Evolutionary conservation across 2,329 filamentous ascomycete species (phyloP).

Genomic region (Lecanicillium sp.): DNA sequence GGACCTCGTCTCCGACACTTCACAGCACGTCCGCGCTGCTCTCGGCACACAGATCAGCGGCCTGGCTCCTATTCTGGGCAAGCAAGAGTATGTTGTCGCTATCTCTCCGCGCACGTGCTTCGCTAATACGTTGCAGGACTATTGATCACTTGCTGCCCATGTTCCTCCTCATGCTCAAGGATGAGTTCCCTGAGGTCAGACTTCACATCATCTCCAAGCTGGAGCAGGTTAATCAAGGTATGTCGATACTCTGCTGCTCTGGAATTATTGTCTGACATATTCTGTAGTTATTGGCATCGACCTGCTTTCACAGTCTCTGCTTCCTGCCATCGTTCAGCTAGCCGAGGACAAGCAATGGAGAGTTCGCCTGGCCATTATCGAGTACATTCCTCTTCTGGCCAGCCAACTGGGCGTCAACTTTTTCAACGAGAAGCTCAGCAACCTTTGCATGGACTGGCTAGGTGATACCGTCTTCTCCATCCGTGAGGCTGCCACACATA

Average conservation of each 20-base stretch:
- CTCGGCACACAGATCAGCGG: conserved; percentile 96
- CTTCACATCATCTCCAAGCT: conserved; percentile 99
- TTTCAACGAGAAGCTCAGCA: conserved; percentile 95
- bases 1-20: conserved; percentile 90
- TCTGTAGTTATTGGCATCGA: conserved; percentile 94
- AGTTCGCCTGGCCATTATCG: conserved; percentile 94
- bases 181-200: conserved; percentile 95
- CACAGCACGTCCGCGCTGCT: conserved; percentile 92
- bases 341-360: conserved; percentile 99
- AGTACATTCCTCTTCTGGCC: conserved; percentile 95
- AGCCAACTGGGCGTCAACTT: conserved; percentile 95
- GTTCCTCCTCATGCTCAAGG: conserved; percentile 99
- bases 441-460: conserved; percentile 96
- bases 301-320: conserved; percentile 87
- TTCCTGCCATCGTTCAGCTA: conserved; percentile 93
- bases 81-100: conserved; percentile 77
- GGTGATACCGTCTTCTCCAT: conserved; percentile 99
- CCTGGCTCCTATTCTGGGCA: conserved; percentile 91
- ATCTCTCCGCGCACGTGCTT: not conserved
- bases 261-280: too few relatives aligned
- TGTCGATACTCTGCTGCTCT: conserved; percentile 18
- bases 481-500: conserved; percentile 92
- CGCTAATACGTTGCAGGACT: conserved; percentile 54
- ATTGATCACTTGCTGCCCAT: conserved; percentile 95
- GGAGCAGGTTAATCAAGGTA: conserved; percentile 93